These are phyloP conservation scores for Fusarium sp. DNA, from an alignment of 2,329 filamentous ascomycete species.

Conservation along the genomic window DNA sequence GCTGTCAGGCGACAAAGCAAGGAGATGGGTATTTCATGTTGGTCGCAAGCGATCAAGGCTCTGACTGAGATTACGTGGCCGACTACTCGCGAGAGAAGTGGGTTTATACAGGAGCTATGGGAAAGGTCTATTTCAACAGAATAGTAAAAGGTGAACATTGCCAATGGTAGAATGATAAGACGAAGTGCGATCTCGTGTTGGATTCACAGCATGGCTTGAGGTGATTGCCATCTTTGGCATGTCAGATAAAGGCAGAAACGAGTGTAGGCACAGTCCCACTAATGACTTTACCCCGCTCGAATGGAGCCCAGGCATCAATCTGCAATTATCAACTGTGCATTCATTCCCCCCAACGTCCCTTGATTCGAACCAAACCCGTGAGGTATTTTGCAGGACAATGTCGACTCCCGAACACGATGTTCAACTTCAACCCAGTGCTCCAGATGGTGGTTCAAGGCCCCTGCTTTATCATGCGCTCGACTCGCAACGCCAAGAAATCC, in stretches of 20 bases:
- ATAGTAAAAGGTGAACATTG: no score
- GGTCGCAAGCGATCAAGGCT: neutral
- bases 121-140: neutral
- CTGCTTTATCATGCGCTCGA: neutral
- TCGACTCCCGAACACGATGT: neutral
- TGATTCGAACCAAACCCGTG: no score
- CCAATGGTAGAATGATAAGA: no score
- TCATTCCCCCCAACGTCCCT: no score
- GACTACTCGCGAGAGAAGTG: rapidly evolving
- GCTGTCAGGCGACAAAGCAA: neutral
- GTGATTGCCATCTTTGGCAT: no score
- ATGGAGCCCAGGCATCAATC: no score
- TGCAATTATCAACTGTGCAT: no score
- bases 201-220: no score
- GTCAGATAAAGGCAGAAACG: no score
- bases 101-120: constrained; percentile 7
- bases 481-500: neutral
- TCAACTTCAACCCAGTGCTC: neutral
- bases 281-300: no score
- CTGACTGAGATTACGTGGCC: constrained; percentile 6
- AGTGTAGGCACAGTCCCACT: no score
- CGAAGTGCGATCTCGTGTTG: no score
- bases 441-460: rapidly evolving
- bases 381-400: neutral
- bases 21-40: neutral